phyloP scores from a whole-genome alignment of 371 early-diverging fungal species.

The Mucor mucedo region DNA sequence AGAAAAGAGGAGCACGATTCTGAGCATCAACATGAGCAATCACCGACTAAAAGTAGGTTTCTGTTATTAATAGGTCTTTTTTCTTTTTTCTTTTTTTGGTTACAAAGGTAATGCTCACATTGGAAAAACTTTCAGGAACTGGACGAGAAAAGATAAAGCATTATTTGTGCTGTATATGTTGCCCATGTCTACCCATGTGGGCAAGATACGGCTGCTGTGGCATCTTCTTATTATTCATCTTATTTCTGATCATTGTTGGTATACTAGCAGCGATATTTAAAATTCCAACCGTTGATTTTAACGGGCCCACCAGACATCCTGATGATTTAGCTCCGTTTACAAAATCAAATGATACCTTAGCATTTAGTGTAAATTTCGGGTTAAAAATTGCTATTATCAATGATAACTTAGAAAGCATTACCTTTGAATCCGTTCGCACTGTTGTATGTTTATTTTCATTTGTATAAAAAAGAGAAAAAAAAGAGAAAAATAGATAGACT shows the following conservation, averaged over 20 bases:
- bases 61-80: too few relatives aligned
- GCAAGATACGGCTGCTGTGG: conserved; percentile 27
- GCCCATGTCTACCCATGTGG: conserved; percentile 31
- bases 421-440: conserved; percentile 39
- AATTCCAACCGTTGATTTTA: conserved; percentile 25
- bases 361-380: conserved; percentile 29
- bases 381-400: conserved; percentile 41
- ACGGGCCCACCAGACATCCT: conserved; percentile 31
- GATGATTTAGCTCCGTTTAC: conserved; percentile 19
- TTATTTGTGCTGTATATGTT: conserved; percentile 28
- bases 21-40: not conserved
- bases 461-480: too few relatives aligned
- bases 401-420: conserved; percentile 41
- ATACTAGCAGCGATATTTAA: conserved; percentile 30
- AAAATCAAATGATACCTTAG: conserved; percentile 7
- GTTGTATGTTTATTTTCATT: conserved; percentile 22
- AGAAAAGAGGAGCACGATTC: conserved; percentile 1
- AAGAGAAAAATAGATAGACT: not conserved
- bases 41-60: not conserved
- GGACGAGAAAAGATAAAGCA: not conserved
- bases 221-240: conserved; percentile 10
- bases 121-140: not conserved
- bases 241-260: conserved; percentile 18
- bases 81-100: too few relatives aligned
- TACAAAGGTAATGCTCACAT: too few relatives aligned